phyloP scores from a whole-genome alignment of 164 flowering plant species.

The Tetracentron sinense region DNA sequence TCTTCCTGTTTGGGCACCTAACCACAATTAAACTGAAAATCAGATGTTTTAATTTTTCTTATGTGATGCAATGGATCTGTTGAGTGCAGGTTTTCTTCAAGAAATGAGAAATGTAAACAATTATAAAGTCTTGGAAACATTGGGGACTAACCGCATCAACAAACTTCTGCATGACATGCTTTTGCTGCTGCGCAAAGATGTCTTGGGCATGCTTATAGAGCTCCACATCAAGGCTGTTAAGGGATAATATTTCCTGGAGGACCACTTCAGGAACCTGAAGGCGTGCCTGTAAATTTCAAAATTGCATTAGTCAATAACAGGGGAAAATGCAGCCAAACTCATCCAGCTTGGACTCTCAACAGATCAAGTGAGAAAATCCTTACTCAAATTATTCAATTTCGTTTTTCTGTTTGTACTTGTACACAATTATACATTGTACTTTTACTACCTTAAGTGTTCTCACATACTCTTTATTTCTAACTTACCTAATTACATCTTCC shows the following conservation, averaged over 20 bases:
- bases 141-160: slow-evolving; percentile 29
- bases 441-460: not conserved
- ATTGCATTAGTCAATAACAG: too few relatives aligned
- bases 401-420: not conserved
- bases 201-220: slow-evolving; percentile 75
- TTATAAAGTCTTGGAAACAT: slow-evolving; percentile 2
- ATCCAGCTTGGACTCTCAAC: too few relatives aligned
- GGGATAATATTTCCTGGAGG: slow-evolving; percentile 55
- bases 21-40: not conserved
- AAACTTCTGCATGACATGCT: slow-evolving; percentile 22
- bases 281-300: slow-evolving; percentile 58
- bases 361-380: too few relatives aligned
- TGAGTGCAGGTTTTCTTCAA: not conserved
- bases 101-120: too few relatives aligned
- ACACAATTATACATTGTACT: too few relatives aligned
- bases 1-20: not conserved
- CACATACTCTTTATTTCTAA: not conserved
- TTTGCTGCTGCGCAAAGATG: slow-evolving; percentile 58
- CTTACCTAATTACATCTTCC: not conserved
- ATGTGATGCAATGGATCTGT: not conserved
- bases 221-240: slow-evolving; percentile 81
- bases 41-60: not conserved
- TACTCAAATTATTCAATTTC: too few relatives aligned
- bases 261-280: slow-evolving; percentile 49
- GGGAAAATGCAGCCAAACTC: too few relatives aligned